A percentile compares a stretch with the other conserved stretches of the same genome.
phyloP scores from a whole-genome alignment of 352 stramenopile genomes.

The Peronospora farinosa region DNA sequence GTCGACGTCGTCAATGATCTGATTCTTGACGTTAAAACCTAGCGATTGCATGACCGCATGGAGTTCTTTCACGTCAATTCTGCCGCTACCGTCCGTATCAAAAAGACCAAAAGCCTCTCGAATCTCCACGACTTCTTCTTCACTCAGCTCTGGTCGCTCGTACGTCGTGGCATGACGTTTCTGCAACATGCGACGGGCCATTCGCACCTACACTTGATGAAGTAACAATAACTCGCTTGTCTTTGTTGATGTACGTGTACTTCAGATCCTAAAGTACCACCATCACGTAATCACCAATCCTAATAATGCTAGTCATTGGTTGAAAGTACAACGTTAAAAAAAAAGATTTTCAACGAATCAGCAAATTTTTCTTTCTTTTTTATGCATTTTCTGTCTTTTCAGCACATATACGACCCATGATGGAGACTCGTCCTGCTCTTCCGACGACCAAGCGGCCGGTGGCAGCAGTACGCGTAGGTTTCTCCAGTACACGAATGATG shows the following conservation, averaged over 20 bases:
- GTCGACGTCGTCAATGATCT: constrained; percentile 95
- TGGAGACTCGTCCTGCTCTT: constrained; percentile 22
- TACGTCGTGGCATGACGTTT: constrained; percentile 89
- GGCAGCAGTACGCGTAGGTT: constrained; percentile 2
- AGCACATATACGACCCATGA: too few species aligned
- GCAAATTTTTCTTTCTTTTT: constrained; percentile 1
- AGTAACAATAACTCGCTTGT: too few species aligned
- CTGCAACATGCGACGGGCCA: constrained; percentile 71
- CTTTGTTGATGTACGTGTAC: too few species aligned
- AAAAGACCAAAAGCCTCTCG: constrained; percentile 96
- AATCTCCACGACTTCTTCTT: constrained; percentile 95
- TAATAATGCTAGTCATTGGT: constrained; percentile 1
- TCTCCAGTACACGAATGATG: constrained; percentile 39
- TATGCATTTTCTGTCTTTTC: constrained; percentile 27
- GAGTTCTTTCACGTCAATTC: constrained; percentile 96
- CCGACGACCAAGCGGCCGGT: constrained; percentile 15
- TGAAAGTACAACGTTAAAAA: constrained; percentile 1
- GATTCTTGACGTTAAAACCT: constrained; percentile 95
- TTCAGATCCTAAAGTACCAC: too few species aligned
- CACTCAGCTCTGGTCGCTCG: constrained; percentile 80
- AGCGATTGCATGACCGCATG: constrained; percentile 95
- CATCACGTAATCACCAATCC: too few species aligned
- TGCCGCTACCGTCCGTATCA: constrained; percentile 94
- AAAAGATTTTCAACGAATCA: constrained; percentile 18
- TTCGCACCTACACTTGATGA: constrained; percentile 7